These are phyloP conservation scores for Rhytidiadelphus loreus DNA, from an alignment of 225 moss, liverwort and hornwort species.

Conservation along the genomic window DNA sequence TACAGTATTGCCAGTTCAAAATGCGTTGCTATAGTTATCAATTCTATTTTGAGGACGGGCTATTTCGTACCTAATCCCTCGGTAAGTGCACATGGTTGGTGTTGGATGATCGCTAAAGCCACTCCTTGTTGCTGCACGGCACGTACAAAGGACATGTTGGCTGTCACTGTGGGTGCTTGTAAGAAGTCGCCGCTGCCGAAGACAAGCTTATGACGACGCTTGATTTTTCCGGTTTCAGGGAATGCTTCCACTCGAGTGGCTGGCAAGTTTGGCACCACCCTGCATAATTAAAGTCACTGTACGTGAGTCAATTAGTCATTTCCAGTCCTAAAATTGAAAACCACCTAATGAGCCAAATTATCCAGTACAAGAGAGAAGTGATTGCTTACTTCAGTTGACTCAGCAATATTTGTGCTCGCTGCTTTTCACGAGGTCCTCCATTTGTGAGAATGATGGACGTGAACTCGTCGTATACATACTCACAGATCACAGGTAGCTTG, in stretches of 20 bases:
- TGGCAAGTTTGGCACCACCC: slow-evolving; percentile 56
- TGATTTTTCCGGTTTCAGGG: slow-evolving; percentile 65
- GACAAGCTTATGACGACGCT: slow-evolving; percentile 75
- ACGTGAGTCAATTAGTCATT: not conserved
- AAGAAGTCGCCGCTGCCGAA: slow-evolving; percentile 79
- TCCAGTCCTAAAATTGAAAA: not conserved
- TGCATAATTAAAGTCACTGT: not conserved
- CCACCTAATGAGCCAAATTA: not conserved
- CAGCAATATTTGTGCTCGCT: slow-evolving; percentile 48
- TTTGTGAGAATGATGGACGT: slow-evolving; percentile 43
- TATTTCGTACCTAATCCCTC: slow-evolving; percentile 28
- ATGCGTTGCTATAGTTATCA: not conserved
- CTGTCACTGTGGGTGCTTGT: slow-evolving; percentile 71
- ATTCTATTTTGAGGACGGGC: not conserved
- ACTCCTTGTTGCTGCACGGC: slow-evolving; percentile 72
- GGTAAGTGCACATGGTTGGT: slow-evolving; percentile 78
- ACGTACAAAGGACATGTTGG: slow-evolving; percentile 84
- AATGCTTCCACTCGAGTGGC: slow-evolving; percentile 68
- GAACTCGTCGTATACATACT: slow-evolving; percentile 74
- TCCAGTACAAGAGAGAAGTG: not conserved
- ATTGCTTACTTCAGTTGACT: slow-evolving; percentile 46
- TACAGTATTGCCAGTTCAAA: not conserved
- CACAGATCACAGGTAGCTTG: slow-evolving; percentile 52
- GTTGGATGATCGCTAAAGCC: slow-evolving; percentile 59
- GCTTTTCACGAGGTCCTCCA: slow-evolving; percentile 64